These are phyloP conservation scores for Vitis riparia DNA, from an alignment of 164 flowering plant species.

Conservation along the genomic window DNA sequence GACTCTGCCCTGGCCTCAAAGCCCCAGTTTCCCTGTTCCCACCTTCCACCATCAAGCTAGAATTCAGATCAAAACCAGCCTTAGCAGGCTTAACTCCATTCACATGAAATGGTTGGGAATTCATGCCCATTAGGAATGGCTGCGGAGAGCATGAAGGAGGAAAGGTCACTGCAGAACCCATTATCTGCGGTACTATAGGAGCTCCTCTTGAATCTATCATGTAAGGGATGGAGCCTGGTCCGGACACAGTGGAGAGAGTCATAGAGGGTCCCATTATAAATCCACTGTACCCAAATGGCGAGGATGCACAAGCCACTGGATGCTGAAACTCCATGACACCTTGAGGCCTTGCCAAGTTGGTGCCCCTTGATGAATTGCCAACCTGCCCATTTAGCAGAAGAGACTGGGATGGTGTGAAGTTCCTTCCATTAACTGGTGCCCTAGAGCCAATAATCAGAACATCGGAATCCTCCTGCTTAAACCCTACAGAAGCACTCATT, in stretches of 20 bases:
- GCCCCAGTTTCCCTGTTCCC: neutral
- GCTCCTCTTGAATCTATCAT: conserved; percentile 58
- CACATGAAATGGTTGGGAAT: conserved; percentile 21
- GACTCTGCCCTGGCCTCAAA: neutral
- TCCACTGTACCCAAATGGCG: neutral
- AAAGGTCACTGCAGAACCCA: conserved; percentile 31
- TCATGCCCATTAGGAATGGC: conserved; percentile 37
- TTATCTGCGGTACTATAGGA: conserved; percentile 46
- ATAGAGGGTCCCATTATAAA: no score
- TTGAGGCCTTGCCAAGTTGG: neutral
- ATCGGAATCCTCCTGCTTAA: neutral
- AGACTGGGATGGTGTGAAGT: neutral
- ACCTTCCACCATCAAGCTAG: conserved; percentile 31
- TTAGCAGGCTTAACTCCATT: conserved; percentile 31
- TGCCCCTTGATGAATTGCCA: neutral
- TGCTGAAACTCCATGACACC: neutral
- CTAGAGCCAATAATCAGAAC: no score
- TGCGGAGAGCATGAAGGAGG: conserved; percentile 35
- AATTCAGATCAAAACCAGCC: conserved; percentile 44
- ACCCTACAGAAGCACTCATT: neutral
- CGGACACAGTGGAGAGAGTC: conserved; percentile 25
- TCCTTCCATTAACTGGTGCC: neutral
- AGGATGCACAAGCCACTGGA: neutral
- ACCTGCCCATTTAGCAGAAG: neutral
- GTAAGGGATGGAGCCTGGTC: conserved; percentile 41